These are phyloP conservation scores for Mucor indicus DNA, from an alignment of 371 early-diverging fungal species.

Conservation along the genomic window DNA sequence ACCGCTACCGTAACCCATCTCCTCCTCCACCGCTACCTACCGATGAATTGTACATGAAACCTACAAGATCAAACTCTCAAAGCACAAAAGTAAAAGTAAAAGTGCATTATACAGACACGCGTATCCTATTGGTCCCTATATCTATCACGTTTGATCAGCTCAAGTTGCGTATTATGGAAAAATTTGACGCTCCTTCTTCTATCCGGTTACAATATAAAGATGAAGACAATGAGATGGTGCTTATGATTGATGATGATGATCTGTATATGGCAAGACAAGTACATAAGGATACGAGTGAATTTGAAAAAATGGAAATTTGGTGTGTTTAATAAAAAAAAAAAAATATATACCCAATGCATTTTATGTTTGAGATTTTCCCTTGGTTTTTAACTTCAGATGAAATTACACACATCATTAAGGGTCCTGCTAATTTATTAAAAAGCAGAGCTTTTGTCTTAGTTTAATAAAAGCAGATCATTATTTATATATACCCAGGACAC, in stretches of 20 bases:
- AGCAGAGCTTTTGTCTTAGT: no score
- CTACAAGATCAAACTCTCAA: no score
- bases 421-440: no score
- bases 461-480: no score
- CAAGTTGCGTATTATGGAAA: constrained; percentile 57
- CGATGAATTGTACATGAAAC: no score
- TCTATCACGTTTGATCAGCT: constrained; percentile 60
- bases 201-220: constrained; percentile 81
- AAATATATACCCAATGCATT: no score
- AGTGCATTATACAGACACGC: constrained; percentile 70
- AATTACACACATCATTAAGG: no score
- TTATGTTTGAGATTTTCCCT: no score
- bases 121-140: constrained; percentile 64
- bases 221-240: constrained; percentile 79
- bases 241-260: constrained; percentile 91
- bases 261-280: constrained; percentile 73
- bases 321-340: no score
- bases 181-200: constrained; percentile 45
- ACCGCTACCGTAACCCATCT: constrained; percentile 6
- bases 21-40: constrained; percentile 1
- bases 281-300: constrained; percentile 15
- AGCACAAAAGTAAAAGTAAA: constrained; percentile 67
- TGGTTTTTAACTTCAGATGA: no score
- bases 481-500: no score
- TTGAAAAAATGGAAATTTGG: constrained; percentile 65